Percentiles rank a stretch among this genome's conserved stretches.
Conservation (phyloP, 768 basidiomycete genomes). For the Auriscalpium vulgare region DNA sequence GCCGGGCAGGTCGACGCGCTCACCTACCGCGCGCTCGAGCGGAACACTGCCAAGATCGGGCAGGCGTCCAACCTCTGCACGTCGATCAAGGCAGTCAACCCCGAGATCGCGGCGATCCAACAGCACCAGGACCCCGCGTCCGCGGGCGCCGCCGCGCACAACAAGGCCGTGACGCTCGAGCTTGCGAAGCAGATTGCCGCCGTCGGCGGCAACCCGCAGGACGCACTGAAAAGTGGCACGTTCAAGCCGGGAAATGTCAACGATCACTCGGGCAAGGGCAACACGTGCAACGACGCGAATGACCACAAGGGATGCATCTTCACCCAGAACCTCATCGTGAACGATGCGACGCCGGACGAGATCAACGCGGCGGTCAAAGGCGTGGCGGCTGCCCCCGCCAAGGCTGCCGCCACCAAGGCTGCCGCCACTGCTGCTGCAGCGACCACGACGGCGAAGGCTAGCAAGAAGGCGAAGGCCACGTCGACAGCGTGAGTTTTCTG, state of each 20-base stretch:
- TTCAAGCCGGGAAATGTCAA: slow-evolving; percentile 48
- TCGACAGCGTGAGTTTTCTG: not conserved
- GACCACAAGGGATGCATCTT: slow-evolving; percentile 56
- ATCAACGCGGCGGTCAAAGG: slow-evolving; percentile 40
- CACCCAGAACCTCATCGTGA: slow-evolving; percentile 49
- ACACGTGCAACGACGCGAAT: slow-evolving; percentile 28
- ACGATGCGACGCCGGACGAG: slow-evolving; percentile 48
- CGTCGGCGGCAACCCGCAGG: slow-evolving; percentile 54
- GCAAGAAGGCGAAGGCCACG: not conserved
- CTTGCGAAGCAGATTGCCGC: slow-evolving; percentile 56
- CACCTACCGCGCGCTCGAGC: slow-evolving; percentile 57
- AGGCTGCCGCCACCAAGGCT: slow-evolving; percentile 7
- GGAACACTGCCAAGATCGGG: slow-evolving; percentile 54
- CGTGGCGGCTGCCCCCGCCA: slow-evolving; percentile 38
- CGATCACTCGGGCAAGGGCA: slow-evolving; percentile 46
- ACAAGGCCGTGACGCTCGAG: slow-evolving; percentile 56
- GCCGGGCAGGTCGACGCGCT: slow-evolving; percentile 50
- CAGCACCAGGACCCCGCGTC: slow-evolving; percentile 66
- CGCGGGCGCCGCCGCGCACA: slow-evolving; percentile 42
- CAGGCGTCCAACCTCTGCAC: slow-evolving; percentile 40
- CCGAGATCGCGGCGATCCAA: slow-evolving; percentile 56
- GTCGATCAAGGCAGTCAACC: slow-evolving; percentile 46
- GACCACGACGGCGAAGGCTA: slow-evolving; percentile 4
- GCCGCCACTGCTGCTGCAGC: slow-evolving; percentile 10
- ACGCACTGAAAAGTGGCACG: slow-evolving; percentile 52